Evolutionary conservation across 306 rosid species (phyloP), one percentile per base, ranked within the genome.

Genomic region (Acacia crassicarpa): DNA sequence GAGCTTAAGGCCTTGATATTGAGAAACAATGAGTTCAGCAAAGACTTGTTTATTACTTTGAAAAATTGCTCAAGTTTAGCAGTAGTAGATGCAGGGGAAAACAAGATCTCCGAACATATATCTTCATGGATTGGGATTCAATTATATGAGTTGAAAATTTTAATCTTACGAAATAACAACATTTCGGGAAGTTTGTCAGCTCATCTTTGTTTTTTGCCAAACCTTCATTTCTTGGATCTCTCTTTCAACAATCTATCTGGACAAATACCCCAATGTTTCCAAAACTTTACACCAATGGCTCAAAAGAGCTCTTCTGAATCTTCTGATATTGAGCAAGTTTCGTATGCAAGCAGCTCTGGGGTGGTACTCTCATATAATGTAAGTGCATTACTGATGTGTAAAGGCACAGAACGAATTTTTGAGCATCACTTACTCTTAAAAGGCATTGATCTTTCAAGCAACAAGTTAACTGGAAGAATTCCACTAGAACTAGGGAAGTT

Each of bases 311-410:
- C 46, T 43, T 43, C 2, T 43, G 46, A 43, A 43, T 43, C 1
- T 43, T 43, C 0, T 7, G 45, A 43, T 43, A 0, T 41, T 41
- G 44, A 41, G 44, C 44, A 41, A 43, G 45, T 43, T 43, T 2
- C 12, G 11, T 43, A 8, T 43, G 12, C 0, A 43, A 8, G 0
- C 12, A 43, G 0, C 0, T 43, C 11, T 43, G 12, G 0, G 45
- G 45, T 43, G 12, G 0, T 2, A 35, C 0, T 5, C 6, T 0
- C 27, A 54, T 20, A 33, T 16, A 6, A 49, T 2, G 38, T 66
- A 8, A 44, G 1, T 19, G 41, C 41, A 70, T 6, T 20, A 1
- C 8, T 84, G 19, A 84, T 12, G 35, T 76, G 82, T 82, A 84
- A 84, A 76, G 87, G 82, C 49, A 25, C 6, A 4, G 44, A 69